phyloP scores from a whole-genome alignment of 371 early-diverging fungal genomes.

The Syncephalis fuscata region DNA sequence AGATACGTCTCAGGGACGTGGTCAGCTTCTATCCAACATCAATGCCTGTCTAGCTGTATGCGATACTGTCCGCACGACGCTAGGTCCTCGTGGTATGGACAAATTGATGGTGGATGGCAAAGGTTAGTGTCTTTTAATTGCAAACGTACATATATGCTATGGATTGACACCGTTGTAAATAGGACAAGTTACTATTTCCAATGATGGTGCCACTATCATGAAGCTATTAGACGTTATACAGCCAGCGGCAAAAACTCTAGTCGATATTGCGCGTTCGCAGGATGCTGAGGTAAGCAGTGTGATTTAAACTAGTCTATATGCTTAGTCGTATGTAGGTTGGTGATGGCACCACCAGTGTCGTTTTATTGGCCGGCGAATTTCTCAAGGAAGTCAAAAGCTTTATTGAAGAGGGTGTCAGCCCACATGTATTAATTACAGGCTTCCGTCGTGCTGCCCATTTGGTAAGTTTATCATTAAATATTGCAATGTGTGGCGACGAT shows the following conservation, averaged over 20 bases:
- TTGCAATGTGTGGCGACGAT: neutral
- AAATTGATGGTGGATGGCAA: slow-evolving; percentile 95
- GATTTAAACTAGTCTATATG: neutral
- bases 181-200: slow-evolving; percentile 94
- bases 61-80: slow-evolving; percentile 92
- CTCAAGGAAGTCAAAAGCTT: slow-evolving; percentile 86
- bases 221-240: slow-evolving; percentile 96
- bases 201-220: slow-evolving; percentile 99
- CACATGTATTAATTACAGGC: slow-evolving; percentile 89
- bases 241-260: slow-evolving; percentile 97
- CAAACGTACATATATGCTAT: neutral
- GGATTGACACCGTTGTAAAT: neutral
- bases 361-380: slow-evolving; percentile 94
- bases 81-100: slow-evolving; percentile 99
- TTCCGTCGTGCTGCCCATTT: slow-evolving; percentile 76
- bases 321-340: slow-evolving; percentile 45
- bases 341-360: slow-evolving; percentile 99
- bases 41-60: slow-evolving; percentile 91
- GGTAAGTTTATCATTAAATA: slow-evolving; percentile 14
- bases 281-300: slow-evolving; percentile 86
- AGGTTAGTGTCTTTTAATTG: slow-evolving; percentile 23
- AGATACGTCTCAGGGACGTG: slow-evolving; percentile 97
- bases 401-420: slow-evolving; percentile 92
- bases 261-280: slow-evolving; percentile 96
- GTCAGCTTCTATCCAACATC: slow-evolving; percentile 97